Evolutionary conservation across 805 yeast genomes (phyloP).

Genomic region (Kregervanrija fluxuum): DNA sequence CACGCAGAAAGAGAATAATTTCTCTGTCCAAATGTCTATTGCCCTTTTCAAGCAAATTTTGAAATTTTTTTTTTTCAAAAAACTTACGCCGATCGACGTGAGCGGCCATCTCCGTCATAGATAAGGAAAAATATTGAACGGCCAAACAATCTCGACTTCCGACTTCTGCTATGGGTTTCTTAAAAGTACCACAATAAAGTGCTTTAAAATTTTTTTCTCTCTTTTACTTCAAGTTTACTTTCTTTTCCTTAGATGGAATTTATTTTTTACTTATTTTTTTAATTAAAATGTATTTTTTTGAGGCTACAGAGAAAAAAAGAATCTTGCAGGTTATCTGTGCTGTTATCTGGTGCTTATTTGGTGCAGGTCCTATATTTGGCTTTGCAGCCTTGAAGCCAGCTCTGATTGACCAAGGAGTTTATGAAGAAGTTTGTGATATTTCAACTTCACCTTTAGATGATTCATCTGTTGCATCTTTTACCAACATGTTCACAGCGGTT

Average conservation of each 20-base stretch:
- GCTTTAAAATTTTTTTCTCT: neutral
- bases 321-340: constrained; percentile 41
- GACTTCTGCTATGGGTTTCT: too few species aligned
- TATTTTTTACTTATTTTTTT: neutral
- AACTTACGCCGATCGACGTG: too few species aligned
- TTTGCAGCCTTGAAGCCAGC: constrained; percentile 54
- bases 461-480: neutral
- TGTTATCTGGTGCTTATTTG: constrained; percentile 45
- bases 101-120: too few species aligned
- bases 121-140: too few species aligned
- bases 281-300: constrained; percentile 26
- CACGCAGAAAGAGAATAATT: too few species aligned
- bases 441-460: constrained; percentile 4
- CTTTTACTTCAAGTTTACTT: constrained; percentile 1
- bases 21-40: too few species aligned
- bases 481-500: neutral
- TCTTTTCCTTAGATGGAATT: neutral
- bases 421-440: constrained; percentile 33
- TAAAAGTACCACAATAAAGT: too few species aligned
- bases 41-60: too few species aligned
- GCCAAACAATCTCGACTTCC: too few species aligned
- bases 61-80: too few species aligned
- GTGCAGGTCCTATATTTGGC: constrained; percentile 55
- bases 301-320: constrained; percentile 24
- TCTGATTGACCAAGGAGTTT: constrained; percentile 40